Percentiles rank a stretch among this genome's conserved stretches.
phyloP scores from a whole-genome alignment of 2,329 filamentous ascomycete species.

The Lomentospora prolificans region DNA sequence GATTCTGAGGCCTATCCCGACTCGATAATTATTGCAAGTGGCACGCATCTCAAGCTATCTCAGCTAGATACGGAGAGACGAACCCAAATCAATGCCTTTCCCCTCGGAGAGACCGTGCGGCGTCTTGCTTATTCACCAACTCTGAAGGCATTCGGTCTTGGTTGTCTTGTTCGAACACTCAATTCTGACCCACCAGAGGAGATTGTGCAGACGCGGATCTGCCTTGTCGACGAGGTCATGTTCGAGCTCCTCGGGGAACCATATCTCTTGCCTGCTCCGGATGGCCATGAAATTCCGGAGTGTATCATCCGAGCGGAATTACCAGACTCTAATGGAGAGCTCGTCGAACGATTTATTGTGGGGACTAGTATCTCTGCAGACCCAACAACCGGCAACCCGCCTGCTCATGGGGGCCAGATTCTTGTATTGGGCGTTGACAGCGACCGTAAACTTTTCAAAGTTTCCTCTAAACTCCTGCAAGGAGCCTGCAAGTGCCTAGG shows the following conservation, averaged over 20 bases:
- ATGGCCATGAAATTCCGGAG: slow-evolving; percentile 65
- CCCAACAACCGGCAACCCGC: slow-evolving; percentile 21
- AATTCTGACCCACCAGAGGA: slow-evolving; percentile 53
- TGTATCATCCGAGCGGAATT: slow-evolving; percentile 71
- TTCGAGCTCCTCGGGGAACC: slow-evolving; percentile 68
- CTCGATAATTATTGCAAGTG: slow-evolving; percentile 72
- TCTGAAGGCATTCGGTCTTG: slow-evolving; percentile 75
- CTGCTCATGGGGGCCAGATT: slow-evolving; percentile 54
- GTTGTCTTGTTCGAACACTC: slow-evolving; percentile 70
- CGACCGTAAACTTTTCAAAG: slow-evolving; percentile 61
- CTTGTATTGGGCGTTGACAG: slow-evolving; percentile 74
- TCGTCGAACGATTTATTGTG: slow-evolving; percentile 74
- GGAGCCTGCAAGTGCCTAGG: slow-evolving; percentile 74
- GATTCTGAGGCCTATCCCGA: slow-evolving; percentile 71
- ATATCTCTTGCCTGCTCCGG: slow-evolving; percentile 45
- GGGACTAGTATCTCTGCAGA: slow-evolving; percentile 73
- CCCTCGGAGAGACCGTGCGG: slow-evolving; percentile 72
- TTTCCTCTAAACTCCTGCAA: slow-evolving; percentile 60
- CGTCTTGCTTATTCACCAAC: slow-evolving; percentile 75
- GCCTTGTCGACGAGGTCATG: slow-evolving; percentile 80
- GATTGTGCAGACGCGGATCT: slow-evolving; percentile 68
- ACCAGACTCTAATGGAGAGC: slow-evolving; percentile 42
- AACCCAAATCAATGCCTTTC: slow-evolving; percentile 77
- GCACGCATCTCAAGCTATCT: slow-evolving; percentile 66
- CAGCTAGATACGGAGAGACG: slow-evolving; percentile 74